A percentile compares a stretch with the other conserved stretches of the same genome.
Conservation (phyloP, 257 asterid species). For the Paraleonurus japonicus region DNA sequence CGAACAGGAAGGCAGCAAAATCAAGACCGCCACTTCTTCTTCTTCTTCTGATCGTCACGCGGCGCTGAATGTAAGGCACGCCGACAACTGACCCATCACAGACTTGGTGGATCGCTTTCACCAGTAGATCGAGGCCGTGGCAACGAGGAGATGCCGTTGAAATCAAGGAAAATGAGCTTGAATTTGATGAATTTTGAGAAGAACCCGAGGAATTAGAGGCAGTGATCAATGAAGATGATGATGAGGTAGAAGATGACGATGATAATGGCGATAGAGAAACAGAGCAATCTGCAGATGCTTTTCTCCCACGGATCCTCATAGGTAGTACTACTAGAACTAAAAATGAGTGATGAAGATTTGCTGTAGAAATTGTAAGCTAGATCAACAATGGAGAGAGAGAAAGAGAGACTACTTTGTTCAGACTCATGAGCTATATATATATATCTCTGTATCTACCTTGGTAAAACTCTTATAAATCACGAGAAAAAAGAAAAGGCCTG, state of each 20-base stretch:
- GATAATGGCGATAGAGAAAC: slow-evolving; percentile 25
- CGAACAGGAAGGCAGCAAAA: slow-evolving; percentile 32
- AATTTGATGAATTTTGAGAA: slow-evolving; percentile 53
- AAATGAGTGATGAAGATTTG: slow-evolving; percentile 17
- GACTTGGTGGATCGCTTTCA: slow-evolving; percentile 79
- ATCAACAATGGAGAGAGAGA: slow-evolving; percentile 22
- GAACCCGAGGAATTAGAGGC: slow-evolving; percentile 46
- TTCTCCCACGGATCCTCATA: slow-evolving; percentile 42
- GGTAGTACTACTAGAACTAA: background rate
- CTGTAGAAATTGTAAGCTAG: background rate
- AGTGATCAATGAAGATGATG: slow-evolving; percentile 51
- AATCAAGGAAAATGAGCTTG: slow-evolving; percentile 16
- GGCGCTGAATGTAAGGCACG: slow-evolving; percentile 77
- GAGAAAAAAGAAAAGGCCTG: background rate
- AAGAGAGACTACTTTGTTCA: background rate
- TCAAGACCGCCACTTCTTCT: slow-evolving; percentile 40
- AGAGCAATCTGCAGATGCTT: slow-evolving; percentile 6
- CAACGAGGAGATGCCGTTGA: slow-evolving; percentile 41
- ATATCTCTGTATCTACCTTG: background rate
- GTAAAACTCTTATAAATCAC: background rate
- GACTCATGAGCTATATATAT: background rate
- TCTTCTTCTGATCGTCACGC: slow-evolving; percentile 53
- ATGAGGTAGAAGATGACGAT: slow-evolving; percentile 40
- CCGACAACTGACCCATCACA: slow-evolving; percentile 72
- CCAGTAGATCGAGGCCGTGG: slow-evolving; percentile 87